phyloP scores from a whole-genome alignment of 2,329 filamentous ascomycete species.

The Samsoniella hepiali region DNA sequence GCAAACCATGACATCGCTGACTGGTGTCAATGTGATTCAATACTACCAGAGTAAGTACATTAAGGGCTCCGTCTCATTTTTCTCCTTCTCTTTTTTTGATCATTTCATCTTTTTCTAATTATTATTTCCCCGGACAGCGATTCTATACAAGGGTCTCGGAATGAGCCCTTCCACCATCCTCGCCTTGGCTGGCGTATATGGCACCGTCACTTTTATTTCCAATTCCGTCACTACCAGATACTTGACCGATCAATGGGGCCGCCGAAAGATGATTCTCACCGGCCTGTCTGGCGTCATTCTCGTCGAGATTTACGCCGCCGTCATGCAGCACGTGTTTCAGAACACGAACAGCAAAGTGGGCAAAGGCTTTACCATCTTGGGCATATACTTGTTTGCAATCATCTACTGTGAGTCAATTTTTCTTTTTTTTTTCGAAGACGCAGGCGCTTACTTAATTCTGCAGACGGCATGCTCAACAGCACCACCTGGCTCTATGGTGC shows the following conservation, averaged over 20 bases:
- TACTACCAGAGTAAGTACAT: slow-evolving; percentile 37
- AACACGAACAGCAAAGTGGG: slow-evolving; percentile 52
- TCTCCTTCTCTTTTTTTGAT: neutral
- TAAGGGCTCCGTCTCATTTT: neutral
- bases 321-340: slow-evolving; percentile 57
- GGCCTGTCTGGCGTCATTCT: slow-evolving; percentile 50
- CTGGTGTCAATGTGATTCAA: slow-evolving; percentile 56
- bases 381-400: slow-evolving; percentile 57
- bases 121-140: slow-evolving; percentile 28
- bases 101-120: neutral
- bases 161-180: slow-evolving; percentile 49
- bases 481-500: slow-evolving; percentile 55
- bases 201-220: slow-evolving; percentile 48
- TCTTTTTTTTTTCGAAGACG: neutral
- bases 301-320: slow-evolving; percentile 57
- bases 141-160: slow-evolving; percentile 52
- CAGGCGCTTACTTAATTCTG: neutral
- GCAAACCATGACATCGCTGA: slow-evolving; percentile 55
- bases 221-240: slow-evolving; percentile 51
- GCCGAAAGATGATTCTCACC: slow-evolving; percentile 55
- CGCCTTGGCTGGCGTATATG: slow-evolving; percentile 52
- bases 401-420: slow-evolving; percentile 37
- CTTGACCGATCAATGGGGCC: slow-evolving; percentile 56
- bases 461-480: slow-evolving; percentile 48
- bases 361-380: slow-evolving; percentile 57